Percentiles rank a stretch among this genome's conserved stretches.
Evolutionary conservation across 192 early-diverging fungal genomes (phyloP).

Genomic region (Umbelopsis sp.): DNA sequence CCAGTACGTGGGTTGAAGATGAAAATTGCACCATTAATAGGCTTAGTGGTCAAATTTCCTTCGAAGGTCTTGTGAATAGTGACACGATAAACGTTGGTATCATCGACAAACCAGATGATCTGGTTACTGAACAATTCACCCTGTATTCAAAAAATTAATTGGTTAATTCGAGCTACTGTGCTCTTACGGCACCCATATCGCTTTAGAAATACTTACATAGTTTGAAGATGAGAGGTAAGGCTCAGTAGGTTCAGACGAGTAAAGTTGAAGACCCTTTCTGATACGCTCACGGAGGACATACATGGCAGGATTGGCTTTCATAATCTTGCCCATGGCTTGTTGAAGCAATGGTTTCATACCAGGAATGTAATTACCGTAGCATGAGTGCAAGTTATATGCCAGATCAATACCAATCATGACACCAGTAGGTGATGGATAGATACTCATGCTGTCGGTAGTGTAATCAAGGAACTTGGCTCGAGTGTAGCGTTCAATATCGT

Average conservation of each 20-base stretch:
- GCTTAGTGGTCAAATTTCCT: conserved; percentile 99
- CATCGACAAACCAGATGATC: conserved; percentile 99
- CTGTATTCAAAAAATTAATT: background rate
- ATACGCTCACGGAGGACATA: conserved; percentile 98
- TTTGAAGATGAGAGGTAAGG: conserved; percentile 95
- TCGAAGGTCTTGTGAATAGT: conserved; percentile 99
- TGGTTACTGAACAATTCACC: conserved; percentile 97
- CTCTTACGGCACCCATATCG: too few species aligned
- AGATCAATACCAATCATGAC: conserved; percentile 97
- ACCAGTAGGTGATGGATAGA: conserved; percentile 98
- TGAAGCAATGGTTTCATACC: conserved; percentile 98
- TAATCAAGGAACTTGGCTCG: conserved; percentile 98
- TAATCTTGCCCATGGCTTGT: conserved; percentile 98
- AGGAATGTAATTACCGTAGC: conserved; percentile 98
- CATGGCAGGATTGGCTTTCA: conserved; percentile 98
- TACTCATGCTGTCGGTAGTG: conserved; percentile 97
- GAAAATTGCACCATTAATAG: conserved; percentile 99
- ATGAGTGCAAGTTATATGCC: conserved; percentile 92
- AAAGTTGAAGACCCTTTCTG: conserved; percentile 97
- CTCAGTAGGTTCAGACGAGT: conserved; percentile 98
- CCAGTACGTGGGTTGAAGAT: conserved; percentile 99
- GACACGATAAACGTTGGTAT: conserved; percentile 99
- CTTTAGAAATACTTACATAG: conserved; percentile 46
- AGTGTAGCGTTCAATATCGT: conserved; percentile 98
- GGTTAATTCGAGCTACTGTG: too few species aligned